A percentile compares a stretch with the other conserved stretches of the same genome.
Conservation (phyloP, 768 basidiomycete genomes). For the Psilocybe subaeruginosa region DNA sequence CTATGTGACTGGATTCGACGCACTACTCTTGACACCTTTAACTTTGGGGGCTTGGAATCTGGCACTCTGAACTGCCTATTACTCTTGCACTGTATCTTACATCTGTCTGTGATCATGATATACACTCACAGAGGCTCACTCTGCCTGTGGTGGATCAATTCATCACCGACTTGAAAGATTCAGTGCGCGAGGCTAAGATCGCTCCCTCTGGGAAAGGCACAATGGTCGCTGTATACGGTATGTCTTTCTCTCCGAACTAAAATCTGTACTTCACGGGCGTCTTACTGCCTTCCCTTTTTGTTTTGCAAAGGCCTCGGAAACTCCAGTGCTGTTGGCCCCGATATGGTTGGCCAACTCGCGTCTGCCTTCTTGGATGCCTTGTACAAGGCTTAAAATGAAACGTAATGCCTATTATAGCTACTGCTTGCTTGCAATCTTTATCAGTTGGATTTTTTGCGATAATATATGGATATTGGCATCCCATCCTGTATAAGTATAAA, state of each 20-base stretch:
- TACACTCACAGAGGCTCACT: conserved; percentile 67
- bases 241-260: conserved; percentile 22
- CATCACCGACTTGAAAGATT: conserved; percentile 80
- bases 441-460: neutral
- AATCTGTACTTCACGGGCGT: neutral
- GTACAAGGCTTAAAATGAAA: conserved; percentile 64
- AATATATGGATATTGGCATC: neutral
- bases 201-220: conserved; percentile 73
- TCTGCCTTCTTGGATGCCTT: conserved; percentile 81
- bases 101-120: neutral
- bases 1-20: no score
- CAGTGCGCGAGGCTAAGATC: conserved; percentile 71
- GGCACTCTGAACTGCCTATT: neutral
- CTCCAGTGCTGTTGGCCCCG: conserved; percentile 81
- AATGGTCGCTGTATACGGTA: conserved; percentile 93
- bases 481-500: no score
- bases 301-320: conserved; percentile 69
- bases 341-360: conserved; percentile 77
- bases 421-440: neutral
- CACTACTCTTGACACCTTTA: no score
- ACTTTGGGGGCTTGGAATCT: neutral
- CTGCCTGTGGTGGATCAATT: conserved; percentile 75
- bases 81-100: neutral
- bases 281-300: neutral
- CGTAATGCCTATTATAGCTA: neutral